Base-by-base conservation (phyloP, 805 yeast species). In the Nakazawaea siamensis region DNA sequence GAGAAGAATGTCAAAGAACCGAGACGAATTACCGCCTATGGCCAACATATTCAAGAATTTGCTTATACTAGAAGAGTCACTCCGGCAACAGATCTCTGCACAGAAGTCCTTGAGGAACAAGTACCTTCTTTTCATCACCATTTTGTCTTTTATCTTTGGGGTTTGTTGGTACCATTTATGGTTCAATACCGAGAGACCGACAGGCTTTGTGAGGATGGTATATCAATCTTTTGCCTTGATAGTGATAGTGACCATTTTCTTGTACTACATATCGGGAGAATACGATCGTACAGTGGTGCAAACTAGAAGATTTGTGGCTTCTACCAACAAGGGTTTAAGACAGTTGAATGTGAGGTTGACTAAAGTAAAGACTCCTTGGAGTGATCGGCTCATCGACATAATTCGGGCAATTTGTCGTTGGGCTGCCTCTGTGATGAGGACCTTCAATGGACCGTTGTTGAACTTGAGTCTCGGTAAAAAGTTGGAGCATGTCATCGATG, bases 261-360 rank as follows among this genome's bases (percentile, higher is more conserved):
- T 90, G 28, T 90, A 85, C 57, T 87, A 82, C 49, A 57, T 90
- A 24, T 80, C 94, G 17, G 98, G 98, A 1, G 92, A 87, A 58
- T 92, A 90, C 55, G 73, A 73, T 39, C 73, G 92, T 41, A 85
- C 95, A 0, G 83, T 90, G 36, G 80, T 83, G 12, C 62, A 77
- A 27, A 95, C 96, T 2, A 70, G 94, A 41, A 69, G 74, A 50
- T 90, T 87, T 51, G 60, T 92, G 37, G 62, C 76, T 1, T 73
- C 80, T n/a, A 76, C 97, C 6, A 92, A 92, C 55, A 86, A 85
- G 52, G 97, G 97, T 0, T 60, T 90, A 18, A 61, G 96, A 33
- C 90, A 85, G 47, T 64, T 88, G 45, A 88, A 92, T 51, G 65
- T 86, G 25, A 68, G 87, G 43, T 55, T 87, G 26, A 88, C 86